A percentile compares a stretch with the other conserved stretches of the same genome.
phyloP scores from a whole-genome alignment of 352 stramenopile species.

The Peronospora destructor region DNA sequence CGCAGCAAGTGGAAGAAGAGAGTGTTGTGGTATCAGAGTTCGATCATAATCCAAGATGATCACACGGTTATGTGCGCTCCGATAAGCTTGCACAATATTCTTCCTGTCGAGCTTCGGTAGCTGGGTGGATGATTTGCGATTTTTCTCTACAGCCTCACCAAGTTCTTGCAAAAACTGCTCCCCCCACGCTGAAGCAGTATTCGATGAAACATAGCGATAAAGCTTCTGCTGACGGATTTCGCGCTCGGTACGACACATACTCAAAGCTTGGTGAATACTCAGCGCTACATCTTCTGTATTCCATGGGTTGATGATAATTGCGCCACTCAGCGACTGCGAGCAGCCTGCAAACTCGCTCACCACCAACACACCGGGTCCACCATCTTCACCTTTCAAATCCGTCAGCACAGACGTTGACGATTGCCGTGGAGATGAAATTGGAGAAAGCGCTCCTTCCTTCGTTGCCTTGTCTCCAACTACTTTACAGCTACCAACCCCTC shows the following conservation, averaged over 20 bases:
- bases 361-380: constrained; percentile 77
- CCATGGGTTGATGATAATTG: constrained; percentile 84
- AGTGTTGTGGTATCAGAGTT: constrained; percentile 72
- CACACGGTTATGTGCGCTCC: constrained; percentile 61
- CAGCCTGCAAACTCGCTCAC: constrained; percentile 86
- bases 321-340: constrained; percentile 80
- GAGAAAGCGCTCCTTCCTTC: constrained; percentile 19
- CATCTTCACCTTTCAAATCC: constrained; percentile 74
- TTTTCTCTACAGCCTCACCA: constrained; percentile 49
- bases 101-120: constrained; percentile 57
- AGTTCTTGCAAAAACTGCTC: constrained; percentile 78
- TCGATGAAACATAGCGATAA: constrained; percentile 82
- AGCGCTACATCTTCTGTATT: constrained; percentile 81
- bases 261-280: constrained; percentile 77
- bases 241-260: constrained; percentile 74
- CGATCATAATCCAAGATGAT: constrained; percentile 88
- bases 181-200: constrained; percentile 80
- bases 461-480: neutral
- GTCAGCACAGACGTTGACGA: constrained; percentile 41
- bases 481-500: neutral
- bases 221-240: constrained; percentile 87
- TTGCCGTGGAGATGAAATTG: constrained; percentile 22
- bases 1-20: constrained; percentile 67
- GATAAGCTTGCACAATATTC: constrained; percentile 59
- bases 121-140: constrained; percentile 39